Evolutionary conservation across 192 early-diverging fungal genomes (phyloP).

Genomic region (Umbelopsis isabellina): DNA sequence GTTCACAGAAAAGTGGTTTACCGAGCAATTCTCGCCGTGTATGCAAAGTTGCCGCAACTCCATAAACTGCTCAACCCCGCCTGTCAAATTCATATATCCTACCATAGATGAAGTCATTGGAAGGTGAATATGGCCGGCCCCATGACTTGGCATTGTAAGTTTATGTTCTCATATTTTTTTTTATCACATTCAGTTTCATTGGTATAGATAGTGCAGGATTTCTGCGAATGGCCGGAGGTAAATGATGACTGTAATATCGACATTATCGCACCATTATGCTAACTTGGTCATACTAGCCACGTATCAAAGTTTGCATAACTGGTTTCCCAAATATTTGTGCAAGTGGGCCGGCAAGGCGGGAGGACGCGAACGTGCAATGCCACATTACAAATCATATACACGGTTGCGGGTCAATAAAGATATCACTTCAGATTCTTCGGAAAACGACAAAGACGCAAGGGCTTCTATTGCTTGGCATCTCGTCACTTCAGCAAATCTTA

Average conservation of each 20-base stretch:
- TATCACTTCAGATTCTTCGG: neutral
- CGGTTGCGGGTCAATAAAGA: slow-evolving; percentile 37
- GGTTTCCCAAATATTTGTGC: slow-evolving; percentile 52
- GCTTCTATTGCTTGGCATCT: slow-evolving; percentile 47
- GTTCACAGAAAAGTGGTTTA: slow-evolving; percentile 59
- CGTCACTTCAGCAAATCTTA: slow-evolving; percentile 57
- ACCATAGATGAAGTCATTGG: slow-evolving; percentile 62
- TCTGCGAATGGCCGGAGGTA: slow-evolving; percentile 37
- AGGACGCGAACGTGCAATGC: slow-evolving; percentile 62
- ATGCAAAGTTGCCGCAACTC: slow-evolving; percentile 39
- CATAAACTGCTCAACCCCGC: slow-evolving; percentile 15
- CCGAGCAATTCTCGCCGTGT: slow-evolving; percentile 53
- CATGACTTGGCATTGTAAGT: neutral
- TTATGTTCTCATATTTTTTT: neutral
- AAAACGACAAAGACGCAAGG: slow-evolving; percentile 21
- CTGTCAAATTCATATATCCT: slow-evolving; percentile 58
- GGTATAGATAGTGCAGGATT: slow-evolving; percentile 57
- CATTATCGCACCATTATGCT: slow-evolving; percentile 27
- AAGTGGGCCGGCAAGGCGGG: slow-evolving; percentile 53
- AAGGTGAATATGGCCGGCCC: slow-evolving; percentile 29
- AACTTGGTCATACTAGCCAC: slow-evolving; percentile 33
- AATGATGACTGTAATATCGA: slow-evolving; percentile 7
- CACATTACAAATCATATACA: slow-evolving; percentile 67
- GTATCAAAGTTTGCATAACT: slow-evolving; percentile 56
- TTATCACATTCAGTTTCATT: slow-evolving; percentile 44